Percentiles rank a stretch among this genome's conserved stretches.
These are phyloP conservation scores for Hermanozyma aechmeae DNA, from an alignment of 805 yeast genomes.

Conservation along the genomic window DNA sequence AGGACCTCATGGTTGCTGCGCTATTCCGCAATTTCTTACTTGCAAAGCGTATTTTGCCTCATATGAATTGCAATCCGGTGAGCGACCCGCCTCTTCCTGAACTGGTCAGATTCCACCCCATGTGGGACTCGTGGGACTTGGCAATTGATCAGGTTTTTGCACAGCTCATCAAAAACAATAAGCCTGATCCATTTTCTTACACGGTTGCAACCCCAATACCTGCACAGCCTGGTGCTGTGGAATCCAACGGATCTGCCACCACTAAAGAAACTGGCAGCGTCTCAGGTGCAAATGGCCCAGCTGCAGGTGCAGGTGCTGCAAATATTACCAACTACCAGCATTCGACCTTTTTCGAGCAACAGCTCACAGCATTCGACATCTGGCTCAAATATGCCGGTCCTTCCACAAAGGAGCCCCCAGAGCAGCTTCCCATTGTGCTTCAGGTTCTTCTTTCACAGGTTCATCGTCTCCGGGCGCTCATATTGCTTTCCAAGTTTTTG, in stretches of 20 bases:
- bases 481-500: constrained; percentile 71
- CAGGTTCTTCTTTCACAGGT: constrained; percentile 92
- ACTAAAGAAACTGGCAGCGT: too few relatives aligned
- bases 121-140: constrained; percentile 98
- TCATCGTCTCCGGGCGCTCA: constrained; percentile 83
- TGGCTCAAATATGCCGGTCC: constrained; percentile 88
- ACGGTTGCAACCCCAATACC: too few relatives aligned
- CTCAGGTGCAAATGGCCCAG: background rate
- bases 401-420: constrained; percentile 79
- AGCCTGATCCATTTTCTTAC: constrained; percentile 14
- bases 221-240: constrained; percentile 1
- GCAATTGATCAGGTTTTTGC: constrained; percentile 91
- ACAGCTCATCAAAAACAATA: constrained; percentile 44
- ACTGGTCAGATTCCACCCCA: constrained; percentile 65
- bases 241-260: too few relatives aligned
- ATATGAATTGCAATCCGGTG: constrained; percentile 86
- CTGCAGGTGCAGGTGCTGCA: constrained; percentile 3
- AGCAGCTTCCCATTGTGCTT: constrained; percentile 86
- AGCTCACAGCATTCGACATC: constrained; percentile 88
- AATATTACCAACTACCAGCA: constrained; percentile 58
- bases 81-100: constrained; percentile 92
- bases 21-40: constrained; percentile 83
- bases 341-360: constrained; percentile 92
- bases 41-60: constrained; percentile 91
- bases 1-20: constrained; percentile 95